Conservation (phyloP, 768 basidiomycete genomes). For the Rhodosporidiobolus sp. region DNA sequence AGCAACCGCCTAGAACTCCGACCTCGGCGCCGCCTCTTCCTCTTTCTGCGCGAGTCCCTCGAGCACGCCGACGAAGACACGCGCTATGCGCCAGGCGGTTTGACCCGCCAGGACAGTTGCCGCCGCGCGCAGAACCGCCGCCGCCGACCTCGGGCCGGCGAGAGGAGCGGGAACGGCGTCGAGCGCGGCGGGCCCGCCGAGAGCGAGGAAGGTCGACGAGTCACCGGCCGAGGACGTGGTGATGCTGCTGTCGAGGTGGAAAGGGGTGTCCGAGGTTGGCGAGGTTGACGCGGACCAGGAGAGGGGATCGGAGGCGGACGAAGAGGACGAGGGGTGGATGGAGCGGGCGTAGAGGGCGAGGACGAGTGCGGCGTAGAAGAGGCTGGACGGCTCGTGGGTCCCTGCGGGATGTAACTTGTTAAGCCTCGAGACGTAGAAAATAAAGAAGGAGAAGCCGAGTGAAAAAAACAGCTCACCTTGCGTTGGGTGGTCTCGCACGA, state of each 20-base stretch:
- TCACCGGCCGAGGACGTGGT: not conserved
- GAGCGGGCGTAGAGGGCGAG: constrained; percentile 12
- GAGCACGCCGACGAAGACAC: too few species aligned
- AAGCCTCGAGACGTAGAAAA: not conserved
- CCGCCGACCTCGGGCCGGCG: too few species aligned
- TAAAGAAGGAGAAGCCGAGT: accelerated
- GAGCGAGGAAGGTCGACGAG: not conserved
- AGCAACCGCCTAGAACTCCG: too few species aligned
- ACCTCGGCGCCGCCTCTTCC: too few species aligned
- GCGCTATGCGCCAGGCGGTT: too few species aligned
- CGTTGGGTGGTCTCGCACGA: not conserved
- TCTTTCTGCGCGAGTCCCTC: too few species aligned
- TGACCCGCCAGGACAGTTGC: too few species aligned
- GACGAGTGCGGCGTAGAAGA: constrained; percentile 5
- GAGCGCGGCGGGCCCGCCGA: not conserved
- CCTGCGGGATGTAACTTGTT: too few species aligned
- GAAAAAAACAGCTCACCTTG: not conserved
- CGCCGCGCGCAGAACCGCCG: too few species aligned
- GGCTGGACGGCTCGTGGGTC: constrained; percentile 1
- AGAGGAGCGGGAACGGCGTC: too few species aligned
- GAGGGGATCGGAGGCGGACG: not conserved
- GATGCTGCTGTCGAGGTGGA: not conserved
- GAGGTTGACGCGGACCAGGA: not conserved
- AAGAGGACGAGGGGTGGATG: not conserved
- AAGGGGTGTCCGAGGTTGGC: not conserved